Conservation (phyloP, 2,329 filamentous ascomycete species). For the Claviceps fusiformis region DNA sequence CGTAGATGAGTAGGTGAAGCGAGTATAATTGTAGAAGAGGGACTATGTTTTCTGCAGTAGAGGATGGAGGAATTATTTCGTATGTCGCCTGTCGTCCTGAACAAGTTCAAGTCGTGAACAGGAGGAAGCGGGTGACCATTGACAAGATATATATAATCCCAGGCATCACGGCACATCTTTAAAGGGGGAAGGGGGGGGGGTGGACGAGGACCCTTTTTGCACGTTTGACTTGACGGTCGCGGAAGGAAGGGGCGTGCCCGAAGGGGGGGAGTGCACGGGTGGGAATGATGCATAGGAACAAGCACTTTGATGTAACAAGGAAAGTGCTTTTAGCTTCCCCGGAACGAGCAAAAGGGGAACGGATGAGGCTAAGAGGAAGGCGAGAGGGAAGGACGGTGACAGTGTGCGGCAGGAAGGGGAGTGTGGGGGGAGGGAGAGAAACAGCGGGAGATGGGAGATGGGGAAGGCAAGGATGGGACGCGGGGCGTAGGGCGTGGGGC, state of each 20-base stretch:
- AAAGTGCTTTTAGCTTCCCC: constrained; percentile 2
- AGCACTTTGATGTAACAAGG: neutral
- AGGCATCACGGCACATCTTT: constrained; percentile 12
- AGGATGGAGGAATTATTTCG: neutral
- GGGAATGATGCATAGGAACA: neutral
- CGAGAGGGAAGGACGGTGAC: neutral
- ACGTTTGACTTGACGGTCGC: neutral
- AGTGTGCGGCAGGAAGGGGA: neutral
- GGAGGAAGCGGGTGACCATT: constrained; percentile 1
- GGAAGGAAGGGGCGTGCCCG: neutral
- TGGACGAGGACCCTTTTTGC: neutral
- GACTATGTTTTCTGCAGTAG: neutral
- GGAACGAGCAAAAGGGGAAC: neutral
- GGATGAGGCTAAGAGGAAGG: neutral
- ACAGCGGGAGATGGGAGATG: neutral
- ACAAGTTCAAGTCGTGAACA: neutral
- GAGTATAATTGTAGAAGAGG: neutral
- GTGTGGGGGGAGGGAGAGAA: neutral
- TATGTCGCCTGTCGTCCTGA: neutral
- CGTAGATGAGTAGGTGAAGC: neutral
- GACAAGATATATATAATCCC: constrained; percentile 12
- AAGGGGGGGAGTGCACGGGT: neutral
- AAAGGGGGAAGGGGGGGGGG: neutral
- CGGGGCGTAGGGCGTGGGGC: neutral
- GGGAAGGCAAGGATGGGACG: neutral